Evolutionary conservation across 2,329 filamentous ascomycete genomes (phyloP), one percentile per base, ranked within the genome.

Genomic region (Xylariomycetidae sp.): DNA sequence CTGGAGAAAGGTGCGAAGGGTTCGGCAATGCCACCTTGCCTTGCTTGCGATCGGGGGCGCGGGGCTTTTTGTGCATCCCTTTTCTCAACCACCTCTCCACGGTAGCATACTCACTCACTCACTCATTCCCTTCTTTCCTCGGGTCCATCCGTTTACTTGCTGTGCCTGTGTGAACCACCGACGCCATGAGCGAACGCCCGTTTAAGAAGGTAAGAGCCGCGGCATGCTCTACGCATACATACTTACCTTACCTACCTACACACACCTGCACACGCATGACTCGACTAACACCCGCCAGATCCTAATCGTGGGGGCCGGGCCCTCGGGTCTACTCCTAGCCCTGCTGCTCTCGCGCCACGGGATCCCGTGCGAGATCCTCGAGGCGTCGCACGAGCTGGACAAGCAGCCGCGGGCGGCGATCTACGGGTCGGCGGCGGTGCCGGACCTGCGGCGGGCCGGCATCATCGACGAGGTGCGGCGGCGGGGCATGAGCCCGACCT

Each of bases 391-490:
- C 17, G 59, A 68, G 34, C 62, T 80, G 28, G 73, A 79, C 57
- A 61, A 69, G 37, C 73, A 74, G 37, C 77, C 77, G 1, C 72
- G 77, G 18, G 77, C 77, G 10, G 72, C 76, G 3, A 74, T 79
- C 53, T 80, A 79, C 50, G 73, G 70, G 4, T 64, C 72, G 0
- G 65, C 74, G 1, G 75, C 74, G 2, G 67, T 76, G 26, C 70
- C 69, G 24, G 74, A 77, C 37, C 64, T 82, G 30, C 50, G 61
- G 25, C 66, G 72, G n/a, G 76, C 76, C 1, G 76, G 76, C 1
- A 66, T 81, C 9, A 57, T 80, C 13, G 42, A 49, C 19, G 47
- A 59, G 44, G 52, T 68, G 19, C 58, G 57, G 1, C 45, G 46
- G 19, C 49, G 54, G 10, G 64, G 64, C 10, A 51, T 67, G 47